phyloP scores from a whole-genome alignment of 1,284 basidiomycete species.

The Coniferiporia weirii region DNA sequence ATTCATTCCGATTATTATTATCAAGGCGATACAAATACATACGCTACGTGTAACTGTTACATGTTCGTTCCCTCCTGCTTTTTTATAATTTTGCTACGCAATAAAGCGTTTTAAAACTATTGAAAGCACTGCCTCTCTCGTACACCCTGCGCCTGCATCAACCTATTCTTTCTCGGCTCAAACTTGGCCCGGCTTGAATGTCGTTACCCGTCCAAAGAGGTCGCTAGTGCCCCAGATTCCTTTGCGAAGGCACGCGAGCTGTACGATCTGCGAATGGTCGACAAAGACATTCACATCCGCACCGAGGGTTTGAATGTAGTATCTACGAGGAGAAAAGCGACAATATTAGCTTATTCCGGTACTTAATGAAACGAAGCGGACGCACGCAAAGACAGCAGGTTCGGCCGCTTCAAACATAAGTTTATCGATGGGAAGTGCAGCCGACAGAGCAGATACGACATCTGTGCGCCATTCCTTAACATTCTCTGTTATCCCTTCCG shows the following conservation, averaged over 20 bases:
- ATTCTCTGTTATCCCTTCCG: slow-evolving; percentile 45
- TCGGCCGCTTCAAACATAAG: slow-evolving; percentile 47
- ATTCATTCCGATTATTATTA: too few relatives aligned
- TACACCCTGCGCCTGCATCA: not conserved
- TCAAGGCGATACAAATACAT: too few relatives aligned
- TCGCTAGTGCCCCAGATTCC: slow-evolving; percentile 43
- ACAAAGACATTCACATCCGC: slow-evolving; percentile 41
- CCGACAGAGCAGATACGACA: slow-evolving; percentile 39
- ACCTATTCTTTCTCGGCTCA: not conserved
- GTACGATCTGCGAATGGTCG: slow-evolving; percentile 43
- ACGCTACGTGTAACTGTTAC: too few relatives aligned
- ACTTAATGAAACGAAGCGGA: slow-evolving; percentile 2
- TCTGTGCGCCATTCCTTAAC: slow-evolving; percentile 39
- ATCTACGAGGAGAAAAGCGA: slow-evolving; percentile 14
- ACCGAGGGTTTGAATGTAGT: slow-evolving; percentile 42
- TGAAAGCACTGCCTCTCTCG: not conserved
- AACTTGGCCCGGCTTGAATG: slow-evolving; percentile 23
- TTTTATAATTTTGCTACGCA: too few relatives aligned
- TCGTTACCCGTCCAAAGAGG: slow-evolving; percentile 36
- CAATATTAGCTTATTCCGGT: not conserved
- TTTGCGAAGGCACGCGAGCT: slow-evolving; percentile 40
- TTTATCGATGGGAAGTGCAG: slow-evolving; percentile 37
- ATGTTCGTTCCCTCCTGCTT: too few relatives aligned
- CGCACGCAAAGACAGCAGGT: slow-evolving; percentile 29
- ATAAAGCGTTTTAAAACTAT: too few relatives aligned